A percentile compares a stretch with the other conserved stretches of the same genome.
Evolutionary conservation across 1,284 basidiomycete species (phyloP).

Genomic region (Xanthoconium separans): DNA sequence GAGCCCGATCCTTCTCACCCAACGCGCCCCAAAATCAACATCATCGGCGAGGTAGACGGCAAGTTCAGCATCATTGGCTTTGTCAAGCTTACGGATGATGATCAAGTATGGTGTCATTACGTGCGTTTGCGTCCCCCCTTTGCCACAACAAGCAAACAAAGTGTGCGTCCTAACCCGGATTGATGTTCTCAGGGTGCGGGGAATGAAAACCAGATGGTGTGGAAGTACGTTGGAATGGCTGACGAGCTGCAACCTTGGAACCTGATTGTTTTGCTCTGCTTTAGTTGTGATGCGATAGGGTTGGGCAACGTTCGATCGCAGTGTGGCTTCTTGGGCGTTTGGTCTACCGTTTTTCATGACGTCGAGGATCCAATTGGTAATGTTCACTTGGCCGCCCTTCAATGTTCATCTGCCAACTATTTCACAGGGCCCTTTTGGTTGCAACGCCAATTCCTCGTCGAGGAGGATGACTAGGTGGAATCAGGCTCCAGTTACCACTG

Average conservation of each 20-base stretch:
- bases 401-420: background rate
- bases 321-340: slow-evolving; percentile 61
- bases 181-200: slow-evolving; percentile 47
- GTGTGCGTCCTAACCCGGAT: background rate
- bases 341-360: slow-evolving; percentile 71
- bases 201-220: slow-evolving; percentile 55
- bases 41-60: slow-evolving; percentile 49
- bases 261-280: background rate
- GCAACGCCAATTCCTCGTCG: slow-evolving; percentile 24
- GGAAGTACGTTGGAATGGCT: slow-evolving; percentile 46
- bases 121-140: slow-evolving; percentile 43
- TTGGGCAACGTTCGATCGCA: slow-evolving; percentile 58
- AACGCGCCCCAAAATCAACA: slow-evolving; percentile 51
- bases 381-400: slow-evolving; percentile 14
- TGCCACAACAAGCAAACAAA: background rate
- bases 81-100: slow-evolving; percentile 56
- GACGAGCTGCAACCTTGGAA: background rate
- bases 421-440: slow-evolving; percentile 32
- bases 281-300: slow-evolving; percentile 62
- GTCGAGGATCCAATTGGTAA: slow-evolving; percentile 53
- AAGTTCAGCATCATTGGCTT: slow-evolving; percentile 48
- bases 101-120: slow-evolving; percentile 61
- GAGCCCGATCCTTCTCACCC: slow-evolving; percentile 49
- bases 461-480: slow-evolving; percentile 22
- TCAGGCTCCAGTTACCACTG: background rate